Conservation (phyloP, 805 yeast genomes). For the Torulaspora maleeae region DNA sequence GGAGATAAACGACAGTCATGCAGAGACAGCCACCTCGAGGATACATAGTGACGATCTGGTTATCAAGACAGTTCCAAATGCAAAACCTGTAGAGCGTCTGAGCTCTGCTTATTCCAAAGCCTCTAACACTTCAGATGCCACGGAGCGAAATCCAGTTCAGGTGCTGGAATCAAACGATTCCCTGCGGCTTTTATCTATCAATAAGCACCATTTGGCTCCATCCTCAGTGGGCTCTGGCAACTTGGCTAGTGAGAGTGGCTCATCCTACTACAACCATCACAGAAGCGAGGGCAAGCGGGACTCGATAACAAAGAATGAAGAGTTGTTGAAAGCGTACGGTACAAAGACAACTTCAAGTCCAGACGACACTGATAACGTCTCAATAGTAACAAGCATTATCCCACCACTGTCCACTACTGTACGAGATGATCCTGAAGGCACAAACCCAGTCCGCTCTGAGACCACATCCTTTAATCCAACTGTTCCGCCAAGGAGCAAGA, state of each 20-base stretch:
- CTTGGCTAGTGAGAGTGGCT: conserved; percentile 24
- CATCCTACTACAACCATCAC: conserved; percentile 17
- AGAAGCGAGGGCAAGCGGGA: conserved; percentile 5
- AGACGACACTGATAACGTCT: conserved; percentile 15
- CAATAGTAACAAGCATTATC: conserved; percentile 27
- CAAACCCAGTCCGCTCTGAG: conserved; percentile 24
- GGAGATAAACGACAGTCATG: conserved; percentile 3
- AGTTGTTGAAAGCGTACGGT: not conserved
- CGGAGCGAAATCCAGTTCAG: conserved; percentile 3
- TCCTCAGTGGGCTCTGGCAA: conserved; percentile 23
- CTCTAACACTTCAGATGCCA: conserved; percentile 5
- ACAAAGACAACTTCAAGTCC: conserved; percentile 1
- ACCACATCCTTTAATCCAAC: conserved; percentile 27
- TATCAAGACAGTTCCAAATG: conserved; percentile 20
- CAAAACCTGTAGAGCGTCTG: conserved; percentile 22
- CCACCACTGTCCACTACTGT: conserved; percentile 26
- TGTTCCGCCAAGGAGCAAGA: conserved; percentile 33
- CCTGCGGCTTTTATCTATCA: conserved; percentile 15
- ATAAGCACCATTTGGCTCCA: conserved; percentile 14
- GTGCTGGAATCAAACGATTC: conserved; percentile 8
- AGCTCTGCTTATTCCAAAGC: conserved; percentile 10
- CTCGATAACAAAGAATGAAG: conserved; percentile 1
- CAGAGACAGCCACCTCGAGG: not conserved
- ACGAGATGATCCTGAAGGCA: conserved; percentile 11
- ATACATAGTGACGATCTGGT: conserved; percentile 13